Base-by-base conservation (phyloP, 306 rosid genomes). In the Vicia sativa region DNA sequence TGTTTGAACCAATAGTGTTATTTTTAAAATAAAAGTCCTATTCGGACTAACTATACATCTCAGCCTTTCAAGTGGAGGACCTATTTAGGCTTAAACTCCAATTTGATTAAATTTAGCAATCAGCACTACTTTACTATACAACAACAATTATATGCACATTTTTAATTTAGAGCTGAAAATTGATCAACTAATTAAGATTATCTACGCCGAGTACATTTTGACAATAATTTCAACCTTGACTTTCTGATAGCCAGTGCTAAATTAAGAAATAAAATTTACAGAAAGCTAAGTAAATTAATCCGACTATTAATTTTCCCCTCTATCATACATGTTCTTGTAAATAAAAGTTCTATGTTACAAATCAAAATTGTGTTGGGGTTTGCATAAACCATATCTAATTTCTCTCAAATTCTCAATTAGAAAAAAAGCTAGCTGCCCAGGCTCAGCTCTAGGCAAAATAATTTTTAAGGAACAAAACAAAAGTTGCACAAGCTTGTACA, bases 311-410 rank as follows among this genome's bases (percentile, higher is more conserved):
- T 59, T 64, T 68, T 81, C 65, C 81, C 44, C 78, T 69, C 87
- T 86, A 86, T 91, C 85, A 70, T 73, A 80, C 89, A 88, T 83
- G 56, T 79, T 81, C 78, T 74, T 74, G 81, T 72, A 83, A 85
- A 83, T 67, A 83, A 70, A 70, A 77, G 85, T 91, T 73, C 79
- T 86, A 88, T 85, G 88, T 86, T 88, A 86, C 97, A 91, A 84
- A 86, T 79, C 96, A 91, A 91, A 91, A 91, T 85, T 91, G 87
- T 80, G 83, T 87, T 78, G 84, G 80, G 62, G 88, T 79, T 80
- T 7, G 87, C 81, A 66, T 75, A 80, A 53, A 79, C 89, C 90
- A 87, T 86, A 81, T 85, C 96, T 81, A 62, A 75, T 78, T 73
- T 77, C 84, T 72, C 85, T 71, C 73, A 67, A 78, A 77, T 70